Conservation (phyloP, 495 filamentous ascomycete species). For the Aspergillus incahuasiensis region DNA sequence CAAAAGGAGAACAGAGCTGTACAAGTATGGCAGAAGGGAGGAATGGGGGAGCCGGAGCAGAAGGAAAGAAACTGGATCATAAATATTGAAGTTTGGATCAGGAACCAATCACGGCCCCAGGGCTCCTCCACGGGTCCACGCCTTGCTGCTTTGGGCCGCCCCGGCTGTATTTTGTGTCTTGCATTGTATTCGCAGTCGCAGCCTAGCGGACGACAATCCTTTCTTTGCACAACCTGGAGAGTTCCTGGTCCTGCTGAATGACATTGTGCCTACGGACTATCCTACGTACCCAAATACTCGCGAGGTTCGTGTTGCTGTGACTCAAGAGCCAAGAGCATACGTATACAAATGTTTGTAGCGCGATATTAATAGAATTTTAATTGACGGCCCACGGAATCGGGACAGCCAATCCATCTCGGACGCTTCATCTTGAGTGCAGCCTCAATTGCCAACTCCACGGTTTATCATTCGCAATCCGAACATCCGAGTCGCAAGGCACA, state of each 20-base stretch:
- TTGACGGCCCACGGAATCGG: neutral
- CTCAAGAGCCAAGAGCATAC: too few relatives aligned
- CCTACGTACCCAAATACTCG: too few relatives aligned
- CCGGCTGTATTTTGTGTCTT: neutral
- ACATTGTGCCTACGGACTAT: neutral
- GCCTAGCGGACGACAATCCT: too few relatives aligned
- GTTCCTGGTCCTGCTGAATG: neutral
- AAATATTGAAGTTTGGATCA: constrained; percentile 13
- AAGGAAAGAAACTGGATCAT: constrained; percentile 5
- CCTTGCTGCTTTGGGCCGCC: neutral
- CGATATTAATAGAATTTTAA: neutral
- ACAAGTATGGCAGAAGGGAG: neutral
- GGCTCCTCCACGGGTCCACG: constrained; percentile 1
- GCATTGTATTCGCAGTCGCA: too few relatives aligned
- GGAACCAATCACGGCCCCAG: constrained; percentile 4
- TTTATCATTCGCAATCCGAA: neutral
- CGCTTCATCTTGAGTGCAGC: neutral
- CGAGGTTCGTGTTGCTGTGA: too few relatives aligned
- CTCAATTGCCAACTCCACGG: neutral
- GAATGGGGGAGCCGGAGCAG: neutral
- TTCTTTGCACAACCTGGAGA: too few relatives aligned
- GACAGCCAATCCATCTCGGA: neutral
- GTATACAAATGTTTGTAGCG: neutral
- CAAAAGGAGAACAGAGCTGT: neutral
- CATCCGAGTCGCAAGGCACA: neutral